Evolutionary conservation across 495 filamentous ascomycete genomes (phyloP).

Genomic region (Penicillium turbatum): DNA sequence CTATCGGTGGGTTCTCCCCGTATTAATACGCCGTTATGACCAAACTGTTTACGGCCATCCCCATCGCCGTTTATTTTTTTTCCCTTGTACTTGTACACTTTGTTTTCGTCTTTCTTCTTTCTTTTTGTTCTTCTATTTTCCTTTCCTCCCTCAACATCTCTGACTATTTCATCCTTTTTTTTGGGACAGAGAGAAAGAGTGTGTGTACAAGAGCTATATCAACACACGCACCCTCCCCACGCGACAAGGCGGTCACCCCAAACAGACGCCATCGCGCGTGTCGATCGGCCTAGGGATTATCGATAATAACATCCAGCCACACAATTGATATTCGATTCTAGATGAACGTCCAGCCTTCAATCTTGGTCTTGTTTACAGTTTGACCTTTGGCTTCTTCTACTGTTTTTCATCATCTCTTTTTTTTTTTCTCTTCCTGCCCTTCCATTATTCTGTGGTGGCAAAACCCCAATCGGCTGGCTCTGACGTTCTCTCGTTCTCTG

Average conservation of each 20-base stretch:
- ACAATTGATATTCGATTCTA: constrained; percentile 8
- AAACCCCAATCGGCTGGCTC: constrained; percentile 24
- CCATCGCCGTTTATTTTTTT: constrained; percentile 12
- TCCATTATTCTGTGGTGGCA: constrained; percentile 31
- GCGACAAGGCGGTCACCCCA: constrained; percentile 35
- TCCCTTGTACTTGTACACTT: constrained; percentile 6
- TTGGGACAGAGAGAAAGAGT: background rate
- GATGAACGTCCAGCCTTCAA: background rate
- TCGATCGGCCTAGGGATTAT: constrained; percentile 33
- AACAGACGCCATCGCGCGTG: constrained; percentile 33
- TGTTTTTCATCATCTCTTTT: background rate
- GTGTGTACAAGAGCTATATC: background rate
- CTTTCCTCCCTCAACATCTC: background rate
- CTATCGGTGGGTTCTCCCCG: background rate
- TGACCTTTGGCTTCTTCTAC: constrained; percentile 1
- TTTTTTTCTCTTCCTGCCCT: background rate
- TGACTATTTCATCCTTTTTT: background rate
- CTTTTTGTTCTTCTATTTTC: constrained; percentile 4
- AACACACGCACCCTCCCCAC: constrained; percentile 24
- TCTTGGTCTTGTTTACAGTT: constrained; percentile 4
- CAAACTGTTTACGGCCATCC: constrained; percentile 27
- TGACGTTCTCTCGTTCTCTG: constrained; percentile 28
- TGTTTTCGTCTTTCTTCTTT: constrained; percentile 7
- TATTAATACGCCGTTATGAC: constrained; percentile 20
- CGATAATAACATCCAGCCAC: constrained; percentile 35